Conservation (phyloP, 108 stramenopile species). For the Craspedostauros australis region DNA sequence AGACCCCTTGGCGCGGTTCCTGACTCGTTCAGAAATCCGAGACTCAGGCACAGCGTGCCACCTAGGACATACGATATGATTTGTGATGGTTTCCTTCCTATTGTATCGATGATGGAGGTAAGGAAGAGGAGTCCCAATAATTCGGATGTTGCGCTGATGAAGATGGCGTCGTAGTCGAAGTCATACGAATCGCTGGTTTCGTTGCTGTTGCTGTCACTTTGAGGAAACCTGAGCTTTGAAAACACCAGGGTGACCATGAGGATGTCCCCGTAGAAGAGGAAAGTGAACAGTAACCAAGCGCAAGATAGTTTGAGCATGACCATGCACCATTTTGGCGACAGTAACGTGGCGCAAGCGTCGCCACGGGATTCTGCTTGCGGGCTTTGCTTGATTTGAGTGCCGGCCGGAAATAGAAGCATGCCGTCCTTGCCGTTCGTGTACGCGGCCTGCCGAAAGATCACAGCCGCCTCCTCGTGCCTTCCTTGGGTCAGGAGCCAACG, state of each 20-base stretch:
- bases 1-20: conserved; percentile 9
- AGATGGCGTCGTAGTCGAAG: conserved; percentile 67
- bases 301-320: conserved; percentile 30
- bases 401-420: conserved; percentile 26
- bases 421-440: conserved; percentile 32
- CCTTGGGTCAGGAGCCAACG: conserved; percentile 69
- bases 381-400: conserved; percentile 22
- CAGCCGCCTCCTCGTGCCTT: conserved; percentile 52
- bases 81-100: conserved; percentile 62
- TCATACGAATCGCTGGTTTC: conserved; percentile 8
- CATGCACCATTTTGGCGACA: conserved; percentile 41
- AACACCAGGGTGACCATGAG: conserved; percentile 45
- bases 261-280: conserved; percentile 51
- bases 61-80: conserved; percentile 46
- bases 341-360: conserved; percentile 21
- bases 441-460: conserved; percentile 49
- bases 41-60: conserved; percentile 30
- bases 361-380: conserved; percentile 18
- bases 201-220: conserved; percentile 7
- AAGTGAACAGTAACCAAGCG: conserved; percentile 26
- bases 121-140: conserved; percentile 33
- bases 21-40: conserved; percentile 10
- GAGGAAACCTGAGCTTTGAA: conserved; percentile 11
- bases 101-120: conserved; percentile 35
- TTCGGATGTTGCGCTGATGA: conserved; percentile 59